phyloP scores from a whole-genome alignment of 2,329 filamentous ascomycete genomes.

The Epichloe sp. region DNA sequence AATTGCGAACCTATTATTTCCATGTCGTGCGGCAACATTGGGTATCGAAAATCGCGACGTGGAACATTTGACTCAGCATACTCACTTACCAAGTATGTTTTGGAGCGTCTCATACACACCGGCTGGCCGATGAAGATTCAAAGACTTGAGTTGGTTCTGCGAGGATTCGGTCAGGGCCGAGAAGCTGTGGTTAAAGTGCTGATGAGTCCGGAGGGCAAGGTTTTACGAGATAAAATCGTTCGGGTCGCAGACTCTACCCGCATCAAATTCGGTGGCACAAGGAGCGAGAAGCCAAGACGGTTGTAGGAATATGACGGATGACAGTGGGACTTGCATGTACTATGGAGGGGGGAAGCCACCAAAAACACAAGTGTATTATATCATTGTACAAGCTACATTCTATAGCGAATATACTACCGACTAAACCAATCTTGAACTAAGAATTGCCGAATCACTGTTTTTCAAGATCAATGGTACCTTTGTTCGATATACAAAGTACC shows the following conservation, averaged over 20 bases:
- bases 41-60: slow-evolving; percentile 73
- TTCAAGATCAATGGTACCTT: not conserved
- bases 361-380: slow-evolving; percentile 21
- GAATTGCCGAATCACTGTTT: not conserved
- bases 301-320: slow-evolving; percentile 29
- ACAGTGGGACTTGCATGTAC: not conserved
- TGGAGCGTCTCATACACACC: slow-evolving; percentile 73
- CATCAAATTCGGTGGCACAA: slow-evolving; percentile 90
- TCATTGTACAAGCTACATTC: slow-evolving; percentile 21
- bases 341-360: not conserved
- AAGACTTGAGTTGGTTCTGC: slow-evolving; percentile 64
- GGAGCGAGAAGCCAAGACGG: slow-evolving; percentile 73
- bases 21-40: slow-evolving; percentile 73
- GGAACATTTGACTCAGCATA: slow-evolving; percentile 84
- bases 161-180: slow-evolving; percentile 76
- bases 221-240: slow-evolving; percentile 60
- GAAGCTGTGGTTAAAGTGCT: slow-evolving; percentile 86
- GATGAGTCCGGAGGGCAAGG: slow-evolving; percentile 69
- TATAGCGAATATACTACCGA: slow-evolving; percentile 11
- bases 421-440: not conserved
- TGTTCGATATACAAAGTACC: not conserved
- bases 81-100: slow-evolving; percentile 72
- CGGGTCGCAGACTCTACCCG: slow-evolving; percentile 77
- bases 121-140: slow-evolving; percentile 65
- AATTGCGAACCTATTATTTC: slow-evolving; percentile 68